Percentiles rank a stretch among this genome's conserved stretches.
These are phyloP conservation scores for Fusarium anguioides DNA, from an alignment of 2,329 filamentous ascomycete species.

Conservation along the genomic window DNA sequence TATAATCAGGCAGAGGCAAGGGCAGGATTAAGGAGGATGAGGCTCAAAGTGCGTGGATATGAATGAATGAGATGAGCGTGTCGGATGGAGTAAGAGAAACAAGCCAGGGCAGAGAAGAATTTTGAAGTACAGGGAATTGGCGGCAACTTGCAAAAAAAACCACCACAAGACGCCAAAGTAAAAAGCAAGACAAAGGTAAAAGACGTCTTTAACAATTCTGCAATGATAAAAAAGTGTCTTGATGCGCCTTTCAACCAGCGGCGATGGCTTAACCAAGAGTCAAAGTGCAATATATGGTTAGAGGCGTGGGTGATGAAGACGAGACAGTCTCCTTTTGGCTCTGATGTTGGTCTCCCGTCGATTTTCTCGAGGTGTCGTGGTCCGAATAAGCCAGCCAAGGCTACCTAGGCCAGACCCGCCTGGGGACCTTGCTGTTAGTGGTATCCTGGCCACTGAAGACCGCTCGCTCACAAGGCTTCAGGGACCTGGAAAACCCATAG, in stretches of 20 bases:
- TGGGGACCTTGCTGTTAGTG: slow-evolving; percentile 36
- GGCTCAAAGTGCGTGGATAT: slow-evolving; percentile 38
- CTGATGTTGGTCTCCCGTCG: slow-evolving; percentile 49
- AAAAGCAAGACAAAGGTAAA: slow-evolving; percentile 25
- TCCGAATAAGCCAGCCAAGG: slow-evolving; percentile 52
- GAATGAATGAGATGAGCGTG: slow-evolving; percentile 45
- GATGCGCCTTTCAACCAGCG: neutral
- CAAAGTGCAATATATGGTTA: slow-evolving; percentile 34
- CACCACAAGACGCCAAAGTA: slow-evolving; percentile 20
- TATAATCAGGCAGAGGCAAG: slow-evolving; percentile 13
- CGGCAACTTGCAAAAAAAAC: slow-evolving; percentile 40
- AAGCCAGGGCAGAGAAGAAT: slow-evolving; percentile 47
- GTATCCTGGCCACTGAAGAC: slow-evolving; percentile 35
- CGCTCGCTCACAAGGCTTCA: slow-evolving; percentile 29
- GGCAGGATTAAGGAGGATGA: slow-evolving; percentile 27
- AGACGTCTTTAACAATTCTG: slow-evolving; percentile 9
- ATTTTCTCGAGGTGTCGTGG: slow-evolving; percentile 55
- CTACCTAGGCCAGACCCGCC: slow-evolving; percentile 35
- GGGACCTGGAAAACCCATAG: slow-evolving; percentile 9
- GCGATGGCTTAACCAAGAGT: slow-evolving; percentile 13
- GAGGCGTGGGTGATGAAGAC: slow-evolving; percentile 42
- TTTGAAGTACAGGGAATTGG: slow-evolving; percentile 46
- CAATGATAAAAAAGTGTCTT: slow-evolving; percentile 2
- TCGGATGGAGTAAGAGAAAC: slow-evolving; percentile 46
- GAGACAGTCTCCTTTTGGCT: slow-evolving; percentile 48